Percentiles rank a stretch among this genome's conserved stretches.
These are phyloP conservation scores for Epichloe bromicola DNA, from an alignment of 2,329 filamentous ascomycete genomes.

Conservation along the genomic window DNA sequence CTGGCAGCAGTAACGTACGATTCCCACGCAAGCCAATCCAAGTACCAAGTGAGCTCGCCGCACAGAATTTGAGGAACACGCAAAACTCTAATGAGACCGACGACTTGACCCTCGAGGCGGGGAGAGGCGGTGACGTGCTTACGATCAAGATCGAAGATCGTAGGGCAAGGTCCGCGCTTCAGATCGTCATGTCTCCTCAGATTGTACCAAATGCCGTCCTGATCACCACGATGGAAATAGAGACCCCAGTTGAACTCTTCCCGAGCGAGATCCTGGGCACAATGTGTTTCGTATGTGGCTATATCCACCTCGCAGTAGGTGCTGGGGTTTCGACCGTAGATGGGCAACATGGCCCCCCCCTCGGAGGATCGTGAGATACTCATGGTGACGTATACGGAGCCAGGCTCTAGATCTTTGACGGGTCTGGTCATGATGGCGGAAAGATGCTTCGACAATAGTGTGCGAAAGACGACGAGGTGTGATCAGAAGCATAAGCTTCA, in stretches of 20 bases:
- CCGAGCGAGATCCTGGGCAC: slow-evolving; percentile 9
- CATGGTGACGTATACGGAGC: slow-evolving; percentile 6
- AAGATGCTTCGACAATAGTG: not conserved
- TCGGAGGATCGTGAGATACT: not conserved
- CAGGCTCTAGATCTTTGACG: slow-evolving; percentile 4
- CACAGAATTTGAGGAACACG: slow-evolving; percentile 9
- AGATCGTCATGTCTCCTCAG: not conserved
- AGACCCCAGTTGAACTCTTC: slow-evolving; percentile 25
- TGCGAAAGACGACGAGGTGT: not conserved
- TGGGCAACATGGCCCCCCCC: not conserved
- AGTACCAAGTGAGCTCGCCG: slow-evolving; percentile 14
- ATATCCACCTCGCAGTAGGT: slow-evolving; percentile 7
- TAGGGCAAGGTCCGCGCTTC: not conserved
- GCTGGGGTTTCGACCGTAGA: not conserved
- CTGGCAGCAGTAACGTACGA: slow-evolving; percentile 12
- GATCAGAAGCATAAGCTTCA: not conserved
- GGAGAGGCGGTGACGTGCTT: slow-evolving; percentile 13
- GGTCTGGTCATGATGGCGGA: not conserved
- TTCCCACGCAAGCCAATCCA: slow-evolving; percentile 19
- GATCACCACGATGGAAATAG: slow-evolving; percentile 18
- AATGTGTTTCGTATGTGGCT: slow-evolving; percentile 10
- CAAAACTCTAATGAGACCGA: slow-evolving; percentile 19
- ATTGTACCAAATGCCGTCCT: slow-evolving; percentile 17
- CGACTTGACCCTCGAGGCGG: slow-evolving; percentile 15
- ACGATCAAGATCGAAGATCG: slow-evolving; percentile 10